phyloP scores from a whole-genome alignment of 352 stramenopile genomes.

The Globisporangium carolinianum region DNA sequence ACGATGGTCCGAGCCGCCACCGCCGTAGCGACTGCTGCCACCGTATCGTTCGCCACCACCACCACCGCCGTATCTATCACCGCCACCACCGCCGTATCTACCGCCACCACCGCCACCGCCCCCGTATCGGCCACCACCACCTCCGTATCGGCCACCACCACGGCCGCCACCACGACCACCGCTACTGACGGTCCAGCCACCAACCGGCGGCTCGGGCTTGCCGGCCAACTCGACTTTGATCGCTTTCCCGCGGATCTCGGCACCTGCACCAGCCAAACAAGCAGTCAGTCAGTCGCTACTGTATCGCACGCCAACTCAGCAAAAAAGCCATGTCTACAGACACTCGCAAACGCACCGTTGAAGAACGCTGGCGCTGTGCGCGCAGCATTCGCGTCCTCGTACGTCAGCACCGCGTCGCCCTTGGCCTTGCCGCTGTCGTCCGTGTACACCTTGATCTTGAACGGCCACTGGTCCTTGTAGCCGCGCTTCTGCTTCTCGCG shows the following conservation, averaged over 20 bases:
- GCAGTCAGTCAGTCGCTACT: slow-evolving; percentile 1
- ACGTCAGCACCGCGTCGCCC: slow-evolving; percentile 81
- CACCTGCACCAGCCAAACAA: slow-evolving; percentile 21
- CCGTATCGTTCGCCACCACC: slow-evolving; percentile 17
- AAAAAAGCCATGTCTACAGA: too few relatives aligned
- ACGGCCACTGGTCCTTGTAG: slow-evolving; percentile 87
- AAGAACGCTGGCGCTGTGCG: slow-evolving; percentile 80
- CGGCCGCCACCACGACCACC: slow-evolving; percentile 32
- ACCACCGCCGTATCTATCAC: slow-evolving; percentile 21
- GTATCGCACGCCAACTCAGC: background rate
- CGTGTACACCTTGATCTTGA: slow-evolving; percentile 88
- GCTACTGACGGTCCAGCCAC: slow-evolving; percentile 51
- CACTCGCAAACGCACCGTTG: slow-evolving; percentile 32
- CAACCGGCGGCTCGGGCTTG: slow-evolving; percentile 72
- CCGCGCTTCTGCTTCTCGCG: slow-evolving; percentile 84
- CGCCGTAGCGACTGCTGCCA: slow-evolving; percentile 14
- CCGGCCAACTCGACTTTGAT: slow-evolving; percentile 83
- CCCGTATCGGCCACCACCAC: slow-evolving; percentile 12
- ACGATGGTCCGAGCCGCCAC: slow-evolving; percentile 31
- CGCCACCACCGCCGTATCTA: slow-evolving; percentile 26
- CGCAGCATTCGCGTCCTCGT: slow-evolving; percentile 79
- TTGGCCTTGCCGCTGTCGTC: slow-evolving; percentile 64
- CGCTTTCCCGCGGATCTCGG: slow-evolving; percentile 70
- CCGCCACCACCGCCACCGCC: slow-evolving; percentile 24
- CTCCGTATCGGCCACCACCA: slow-evolving; percentile 18